Evolutionary conservation across 78 protist species (phyloP).

Genomic region (Speleostelium caveatum): DNA sequence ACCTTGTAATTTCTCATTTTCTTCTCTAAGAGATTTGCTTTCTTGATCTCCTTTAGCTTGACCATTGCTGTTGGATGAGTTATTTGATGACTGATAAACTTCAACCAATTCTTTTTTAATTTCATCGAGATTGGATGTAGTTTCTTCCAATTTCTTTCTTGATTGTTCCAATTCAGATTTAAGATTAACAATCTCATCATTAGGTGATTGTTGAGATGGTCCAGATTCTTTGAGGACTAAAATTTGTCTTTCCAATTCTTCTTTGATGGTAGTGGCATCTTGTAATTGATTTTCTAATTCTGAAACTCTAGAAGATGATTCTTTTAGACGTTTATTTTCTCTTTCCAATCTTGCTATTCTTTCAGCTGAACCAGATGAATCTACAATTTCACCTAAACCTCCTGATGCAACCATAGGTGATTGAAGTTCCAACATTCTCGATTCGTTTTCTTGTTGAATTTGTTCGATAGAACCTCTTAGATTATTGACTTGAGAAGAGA

Average conservation of each 20-base stretch:
- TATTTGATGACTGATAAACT: neutral
- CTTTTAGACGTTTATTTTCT: constrained; percentile 64
- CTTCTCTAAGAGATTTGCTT: neutral
- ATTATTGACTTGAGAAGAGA: constrained; percentile 6
- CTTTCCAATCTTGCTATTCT: constrained; percentile 67
- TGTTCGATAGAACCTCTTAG: neutral
- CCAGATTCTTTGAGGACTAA: neutral
- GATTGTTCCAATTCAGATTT: neutral
- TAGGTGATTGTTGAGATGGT: too few species aligned
- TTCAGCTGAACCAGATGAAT: constrained; percentile 28
- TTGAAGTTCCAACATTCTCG: constrained; percentile 12
- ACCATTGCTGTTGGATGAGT: neutral
- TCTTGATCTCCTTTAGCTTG: neutral
- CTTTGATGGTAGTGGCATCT: constrained; percentile 23
- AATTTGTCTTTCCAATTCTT: constrained; percentile 8
- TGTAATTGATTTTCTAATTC: constrained; percentile 59
- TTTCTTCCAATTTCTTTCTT: constrained; percentile 33
- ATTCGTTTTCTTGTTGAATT: constrained; percentile 38
- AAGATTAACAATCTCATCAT: neutral
- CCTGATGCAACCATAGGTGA: neutral
- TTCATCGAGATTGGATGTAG: constrained; percentile 16
- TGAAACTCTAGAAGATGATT: constrained; percentile 10
- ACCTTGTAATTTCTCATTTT: constrained; percentile 49
- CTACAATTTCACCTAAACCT: constrained; percentile 41
- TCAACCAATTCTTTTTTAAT: constrained; percentile 34